Base-by-base conservation (phyloP, 257 asterid genomes). In the Petrea volubilis region DNA sequence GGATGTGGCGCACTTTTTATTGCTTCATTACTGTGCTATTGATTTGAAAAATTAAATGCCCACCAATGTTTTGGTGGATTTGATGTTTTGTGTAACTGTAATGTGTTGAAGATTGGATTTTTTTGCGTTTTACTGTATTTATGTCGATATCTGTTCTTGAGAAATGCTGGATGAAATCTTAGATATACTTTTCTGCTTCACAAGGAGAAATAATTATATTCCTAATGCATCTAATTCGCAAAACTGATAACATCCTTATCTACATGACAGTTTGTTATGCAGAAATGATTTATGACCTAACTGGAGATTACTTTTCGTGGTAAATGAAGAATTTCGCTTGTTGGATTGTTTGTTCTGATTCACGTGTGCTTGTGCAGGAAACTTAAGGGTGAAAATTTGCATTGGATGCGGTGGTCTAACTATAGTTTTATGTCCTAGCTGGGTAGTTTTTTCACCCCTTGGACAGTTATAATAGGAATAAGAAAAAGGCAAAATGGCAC, bases 401-500 rank as follows among this genome's bases (percentile, higher is more conserved):
- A 72, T 77, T 82, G 82, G 59, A 77, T 82, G 89, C 28, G 31
- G 80, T 34, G 70, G 64, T 61, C 58, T 60, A 47, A 51, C 5
- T 66, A 46, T 55, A 71, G 68, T 41, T 60, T 57, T 43, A 65
- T 80, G 82, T 85, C 81, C 86, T 83, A 70, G 82, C 72, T 77
- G 83, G 84, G 76, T 78, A 74, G 76, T 21, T 62, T 66, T 67
- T 49, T 79, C 72, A 56, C 75, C 63, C 62, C 52, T 18, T 67
- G 72, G 80, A 53, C 83, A 67, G 79, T 64, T 53, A 40, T 57
- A 59, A 47, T 57, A 36, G 64, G 66, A 60, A 28, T 24, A 60
- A 34, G 70, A 60, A 59, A 60, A 21, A 43, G 74, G 28, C 28
- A 70, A 69, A 77, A 94, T 94, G 98, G 91, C 96, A 53, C 90